phyloP scores from a whole-genome alignment of 176 grass and related monocot genomes.

The Ananas comosus region DNA sequence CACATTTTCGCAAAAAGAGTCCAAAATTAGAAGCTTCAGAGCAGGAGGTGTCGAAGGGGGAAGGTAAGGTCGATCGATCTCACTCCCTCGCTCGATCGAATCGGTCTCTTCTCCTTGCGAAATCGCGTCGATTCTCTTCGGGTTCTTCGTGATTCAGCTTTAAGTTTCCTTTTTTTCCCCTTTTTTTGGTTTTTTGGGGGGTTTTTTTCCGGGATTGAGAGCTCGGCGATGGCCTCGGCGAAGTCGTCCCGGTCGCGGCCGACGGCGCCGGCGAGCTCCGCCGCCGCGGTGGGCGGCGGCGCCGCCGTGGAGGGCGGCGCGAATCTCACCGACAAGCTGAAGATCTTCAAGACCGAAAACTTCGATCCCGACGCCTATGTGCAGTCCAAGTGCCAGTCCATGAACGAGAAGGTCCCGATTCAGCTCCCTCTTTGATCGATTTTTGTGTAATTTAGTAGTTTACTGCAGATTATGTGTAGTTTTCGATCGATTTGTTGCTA shows the following conservation, averaged over 20 bases:
- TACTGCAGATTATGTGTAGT: background rate
- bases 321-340: constrained; percentile 95
- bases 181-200: too few relatives aligned
- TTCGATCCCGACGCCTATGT: constrained; percentile 94
- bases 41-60: too few relatives aligned
- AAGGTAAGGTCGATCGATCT: too few relatives aligned
- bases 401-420: constrained; percentile 77
- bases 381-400: constrained; percentile 96
- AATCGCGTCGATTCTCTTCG: too few relatives aligned
- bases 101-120: too few relatives aligned
- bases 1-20: too few relatives aligned
- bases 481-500: background rate
- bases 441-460: background rate
- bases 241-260: background rate
- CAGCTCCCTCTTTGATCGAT: too few relatives aligned
- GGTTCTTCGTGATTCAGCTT: too few relatives aligned
- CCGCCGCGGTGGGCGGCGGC: background rate
- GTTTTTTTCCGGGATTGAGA: background rate
- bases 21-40: too few relatives aligned
- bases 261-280: constrained; percentile 8
- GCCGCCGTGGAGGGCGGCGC: constrained; percentile 38
- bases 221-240: background rate
- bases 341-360: constrained; percentile 99
- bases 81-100: too few relatives aligned
- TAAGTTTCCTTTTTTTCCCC: too few relatives aligned